phyloP scores from a whole-genome alignment of 768 basidiomycete species.

The Suillus placidus region DNA sequence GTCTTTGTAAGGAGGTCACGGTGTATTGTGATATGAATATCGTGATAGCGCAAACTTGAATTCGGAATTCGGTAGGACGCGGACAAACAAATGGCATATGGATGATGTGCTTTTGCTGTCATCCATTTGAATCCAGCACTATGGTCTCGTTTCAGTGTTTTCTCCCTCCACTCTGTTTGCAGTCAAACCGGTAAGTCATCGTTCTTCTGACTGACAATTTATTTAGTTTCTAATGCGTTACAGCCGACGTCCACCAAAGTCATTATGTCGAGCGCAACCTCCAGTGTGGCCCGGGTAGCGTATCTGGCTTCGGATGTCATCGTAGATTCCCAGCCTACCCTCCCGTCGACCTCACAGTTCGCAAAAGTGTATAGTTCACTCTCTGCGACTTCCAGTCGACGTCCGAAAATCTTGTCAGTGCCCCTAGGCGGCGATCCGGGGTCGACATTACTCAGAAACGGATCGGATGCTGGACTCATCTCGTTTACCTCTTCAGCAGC shows the following conservation, averaged over 20 bases:
- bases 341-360: constrained; percentile 45
- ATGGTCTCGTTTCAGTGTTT: neutral
- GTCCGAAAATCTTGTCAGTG: constrained; percentile 49
- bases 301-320: constrained; percentile 69
- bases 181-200: constrained; percentile 12
- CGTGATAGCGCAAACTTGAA: constrained; percentile 14
- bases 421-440: constrained; percentile 71
- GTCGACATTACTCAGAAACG: constrained; percentile 54
- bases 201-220: neutral
- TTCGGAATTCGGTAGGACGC: constrained; percentile 19
- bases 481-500: constrained; percentile 61
- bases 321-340: constrained; percentile 55
- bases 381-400: constrained; percentile 37
- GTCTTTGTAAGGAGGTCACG: constrained; percentile 15
- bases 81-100: constrained; percentile 21
- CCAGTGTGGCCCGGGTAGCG: constrained; percentile 67
- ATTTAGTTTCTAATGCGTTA: neutral
- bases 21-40: neutral
- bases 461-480: constrained; percentile 44
- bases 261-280: constrained; percentile 31
- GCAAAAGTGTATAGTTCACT: constrained; percentile 34
- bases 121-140: constrained; percentile 14
- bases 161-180: constrained; percentile 2
- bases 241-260: neutral
- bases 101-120: constrained; percentile 26